These are phyloP conservation scores for Solanum gracilifrons DNA, from an alignment of 257 asterid species.

Conservation along the genomic window DNA sequence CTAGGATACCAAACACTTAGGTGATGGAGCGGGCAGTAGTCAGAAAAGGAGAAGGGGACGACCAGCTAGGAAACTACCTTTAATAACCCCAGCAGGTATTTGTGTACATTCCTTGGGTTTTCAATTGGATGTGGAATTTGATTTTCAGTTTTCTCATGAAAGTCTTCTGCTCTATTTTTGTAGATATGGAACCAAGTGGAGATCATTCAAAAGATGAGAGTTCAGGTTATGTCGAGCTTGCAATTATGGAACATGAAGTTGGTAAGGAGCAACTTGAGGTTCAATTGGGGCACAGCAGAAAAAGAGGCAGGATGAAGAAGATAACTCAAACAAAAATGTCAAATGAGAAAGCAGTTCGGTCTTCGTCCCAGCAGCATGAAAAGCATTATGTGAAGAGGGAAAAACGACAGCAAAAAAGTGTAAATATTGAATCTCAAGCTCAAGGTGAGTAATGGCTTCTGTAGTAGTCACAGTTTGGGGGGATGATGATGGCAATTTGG, in stretches of 20 bases:
- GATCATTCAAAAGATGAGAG: conserved; percentile 12
- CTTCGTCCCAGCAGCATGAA: conserved; percentile 17
- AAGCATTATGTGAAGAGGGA: conserved; percentile 28
- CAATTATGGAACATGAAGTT: neutral
- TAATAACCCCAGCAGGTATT: conserved; percentile 27
- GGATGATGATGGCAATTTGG: neutral
- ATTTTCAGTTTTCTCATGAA: conserved; percentile 10
- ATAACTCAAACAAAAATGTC: conserved; percentile 1
- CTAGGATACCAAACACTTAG: conserved; percentile 26
- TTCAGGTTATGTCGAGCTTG: conserved; percentile 4
- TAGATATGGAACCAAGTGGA: neutral
- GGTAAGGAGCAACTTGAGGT: conserved; percentile 8
- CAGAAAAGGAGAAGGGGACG: conserved; percentile 44
- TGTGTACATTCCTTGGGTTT: neutral
- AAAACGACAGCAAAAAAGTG: conserved; percentile 12
- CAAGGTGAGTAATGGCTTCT: conserved; percentile 19
- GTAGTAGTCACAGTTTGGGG: neutral
- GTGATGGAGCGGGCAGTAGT: conserved; percentile 8
- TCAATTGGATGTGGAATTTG: neutral
- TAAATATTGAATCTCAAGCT: conserved; percentile 18
- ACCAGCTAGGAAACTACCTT: conserved; percentile 19
- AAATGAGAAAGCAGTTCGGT: conserved; percentile 19
- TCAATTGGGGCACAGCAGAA: conserved; percentile 11
- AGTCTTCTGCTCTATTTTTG: neutral
- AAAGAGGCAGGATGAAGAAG: conserved; percentile 5